Evolutionary conservation across 176 grass and related monocot genomes (phyloP).

Genomic region (Juncus effusus): DNA sequence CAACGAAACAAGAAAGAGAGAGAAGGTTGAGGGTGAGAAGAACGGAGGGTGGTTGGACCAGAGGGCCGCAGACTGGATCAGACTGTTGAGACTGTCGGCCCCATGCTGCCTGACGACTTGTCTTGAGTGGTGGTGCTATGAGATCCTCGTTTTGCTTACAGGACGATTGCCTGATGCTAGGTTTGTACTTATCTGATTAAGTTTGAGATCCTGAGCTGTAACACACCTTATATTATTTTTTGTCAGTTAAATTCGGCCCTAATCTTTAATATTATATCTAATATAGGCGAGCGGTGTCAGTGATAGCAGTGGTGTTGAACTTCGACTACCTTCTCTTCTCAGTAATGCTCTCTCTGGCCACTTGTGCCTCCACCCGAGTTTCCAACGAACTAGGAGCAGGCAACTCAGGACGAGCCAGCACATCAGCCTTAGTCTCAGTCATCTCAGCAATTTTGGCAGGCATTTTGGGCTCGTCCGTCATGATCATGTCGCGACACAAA

Average conservation of each 20-base stretch:
- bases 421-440: conserved; percentile 45
- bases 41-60: conserved; percentile 28
- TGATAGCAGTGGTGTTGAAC: conserved; percentile 78
- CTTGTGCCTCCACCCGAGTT: conserved; percentile 68
- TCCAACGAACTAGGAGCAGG: conserved; percentile 87
- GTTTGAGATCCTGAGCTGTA: too few species aligned
- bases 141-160: conserved; percentile 80
- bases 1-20: conserved; percentile 20
- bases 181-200: conserved; percentile 1
- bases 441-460: conserved; percentile 30
- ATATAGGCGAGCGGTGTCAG: conserved; percentile 36
- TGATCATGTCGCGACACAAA: conserved; percentile 37
- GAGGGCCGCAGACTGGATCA: conserved; percentile 27
- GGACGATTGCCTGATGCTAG: conserved; percentile 69
- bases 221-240: too few species aligned
- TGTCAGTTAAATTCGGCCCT: too few species aligned
- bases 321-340: conserved; percentile 93
- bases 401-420: conserved; percentile 26
- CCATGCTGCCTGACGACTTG: conserved; percentile 83
- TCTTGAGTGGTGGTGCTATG: conserved; percentile 98
- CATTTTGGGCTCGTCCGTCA: conserved; percentile 27
- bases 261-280: background rate
- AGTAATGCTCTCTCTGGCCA: conserved; percentile 66
- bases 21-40: background rate
- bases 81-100: conserved; percentile 41